Evolutionary conservation across 805 yeast genomes (phyloP).

Genomic region (Barnettozyma populi): DNA sequence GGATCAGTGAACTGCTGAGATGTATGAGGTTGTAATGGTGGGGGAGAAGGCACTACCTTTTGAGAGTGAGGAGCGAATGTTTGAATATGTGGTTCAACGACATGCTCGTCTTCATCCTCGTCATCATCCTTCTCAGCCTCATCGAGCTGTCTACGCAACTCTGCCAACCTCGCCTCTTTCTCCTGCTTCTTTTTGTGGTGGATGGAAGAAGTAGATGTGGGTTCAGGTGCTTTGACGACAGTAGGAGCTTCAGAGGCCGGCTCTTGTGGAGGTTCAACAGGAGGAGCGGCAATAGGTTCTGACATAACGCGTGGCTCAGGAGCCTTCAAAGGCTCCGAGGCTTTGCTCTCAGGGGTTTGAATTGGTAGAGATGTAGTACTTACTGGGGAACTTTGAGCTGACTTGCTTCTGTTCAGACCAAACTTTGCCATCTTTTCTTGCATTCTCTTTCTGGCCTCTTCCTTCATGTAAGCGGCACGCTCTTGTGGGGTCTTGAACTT

Average conservation of each 20-base stretch:
- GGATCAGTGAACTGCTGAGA: not conserved
- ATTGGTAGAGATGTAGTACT: constrained; percentile 6
- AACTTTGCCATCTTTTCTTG: constrained; percentile 76
- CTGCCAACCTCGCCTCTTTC: constrained; percentile 55
- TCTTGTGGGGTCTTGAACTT: constrained; percentile 51
- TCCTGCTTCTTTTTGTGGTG: constrained; percentile 49
- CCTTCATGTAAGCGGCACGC: constrained; percentile 74
- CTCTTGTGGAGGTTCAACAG: constrained; percentile 5
- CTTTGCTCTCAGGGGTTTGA: constrained; percentile 8
- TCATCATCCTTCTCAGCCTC: constrained; percentile 44
- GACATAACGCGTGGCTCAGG: not conserved
- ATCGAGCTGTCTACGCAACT: constrained; percentile 54
- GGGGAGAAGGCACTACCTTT: constrained; percentile 11
- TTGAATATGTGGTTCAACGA: constrained; percentile 11
- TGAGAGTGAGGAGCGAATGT: constrained; percentile 17
- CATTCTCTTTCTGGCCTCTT: constrained; percentile 79
- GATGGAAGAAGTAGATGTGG: constrained; percentile 19
- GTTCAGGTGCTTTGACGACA: not conserved
- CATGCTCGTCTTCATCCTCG: too few species aligned
- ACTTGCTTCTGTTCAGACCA: constrained; percentile 51
- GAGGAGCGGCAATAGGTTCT: not conserved
- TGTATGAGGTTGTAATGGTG: constrained; percentile 6
- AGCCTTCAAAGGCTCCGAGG: constrained; percentile 2
- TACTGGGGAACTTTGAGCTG: not conserved
- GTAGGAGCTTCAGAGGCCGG: not conserved